Base-by-base conservation (phyloP, 208 protist species). In the Naegleria gruberi region DNA sequence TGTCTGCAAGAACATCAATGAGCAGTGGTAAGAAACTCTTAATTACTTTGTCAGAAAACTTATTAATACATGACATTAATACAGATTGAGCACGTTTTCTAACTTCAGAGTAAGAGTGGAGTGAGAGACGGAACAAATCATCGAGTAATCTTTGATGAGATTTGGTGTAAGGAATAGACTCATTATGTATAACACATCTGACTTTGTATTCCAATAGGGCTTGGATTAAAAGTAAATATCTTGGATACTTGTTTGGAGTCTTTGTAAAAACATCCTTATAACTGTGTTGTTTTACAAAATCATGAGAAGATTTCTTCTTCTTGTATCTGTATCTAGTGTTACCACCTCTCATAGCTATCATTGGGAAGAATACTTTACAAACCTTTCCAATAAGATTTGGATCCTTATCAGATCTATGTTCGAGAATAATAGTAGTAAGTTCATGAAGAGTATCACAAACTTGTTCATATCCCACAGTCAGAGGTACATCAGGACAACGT, bases 61-160 rank as follows among this genome's bases (percentile, higher is more conserved):
- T 88, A 7, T 65, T 40, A 23, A 88, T 46, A 26, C 43, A 41
- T 15, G n/a, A 34, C 10, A 65, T 43, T 2, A 88, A 26, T 23
- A 88, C 45, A 41, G 26, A 42, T 57, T 88, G 84, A n/a, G 84
- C 43, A 17, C 43, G 46, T n/a, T 42, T 88, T 65, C 84, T 88
- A 2, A 88, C 45, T 40, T 43, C 43, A 23, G 45, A 65, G 26
- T 88, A 88, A 65, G 45, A 37, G 30, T 26, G 10, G 0, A 88
- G 8, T 12, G 84, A 88, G 23, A 88, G 46, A 40, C 46, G n/a
- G 26, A 88, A 3, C 30, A 88, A 42, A 41, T 88, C 45, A 43
- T 88, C 5, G 2, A 88, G 7, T 42, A 88, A 43, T 5, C 12
- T 17, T 43, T 88, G 19, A 88, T 88, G 84, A 40, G 8, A n/a